Percentiles rank a stretch among this genome's conserved stretches.
Conservation (phyloP, 768 basidiomycete species). For the Mycena rosella region DNA sequence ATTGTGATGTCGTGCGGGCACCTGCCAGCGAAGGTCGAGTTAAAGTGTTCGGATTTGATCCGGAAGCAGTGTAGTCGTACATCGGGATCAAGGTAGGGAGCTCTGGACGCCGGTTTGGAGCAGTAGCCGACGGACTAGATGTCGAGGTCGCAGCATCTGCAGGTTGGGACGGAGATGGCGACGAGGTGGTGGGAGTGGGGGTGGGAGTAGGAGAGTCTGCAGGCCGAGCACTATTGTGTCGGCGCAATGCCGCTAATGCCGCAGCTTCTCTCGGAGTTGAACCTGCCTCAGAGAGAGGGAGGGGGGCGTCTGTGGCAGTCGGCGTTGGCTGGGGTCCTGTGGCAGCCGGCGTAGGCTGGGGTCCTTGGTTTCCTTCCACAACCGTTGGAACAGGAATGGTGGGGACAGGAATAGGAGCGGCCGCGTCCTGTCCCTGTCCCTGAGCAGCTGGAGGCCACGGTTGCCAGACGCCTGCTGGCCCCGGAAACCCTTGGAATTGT, state of each 20-base stretch:
- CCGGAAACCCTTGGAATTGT: slow-evolving; percentile 71
- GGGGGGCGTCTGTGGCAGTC: not conserved
- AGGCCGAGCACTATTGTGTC: slow-evolving; percentile 49
- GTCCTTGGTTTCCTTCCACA: slow-evolving; percentile 9
- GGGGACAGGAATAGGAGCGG: not conserved
- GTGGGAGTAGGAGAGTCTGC: slow-evolving; percentile 17
- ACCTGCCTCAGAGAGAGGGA: slow-evolving; percentile 14
- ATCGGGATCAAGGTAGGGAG: slow-evolving; percentile 50
- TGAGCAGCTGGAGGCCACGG: slow-evolving; percentile 65
- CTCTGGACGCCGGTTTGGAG: slow-evolving; percentile 23
- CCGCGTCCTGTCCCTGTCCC: slow-evolving; percentile 15
- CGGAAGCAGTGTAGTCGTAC: slow-evolving; percentile 42
- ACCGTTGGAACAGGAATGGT: slow-evolving; percentile 19
- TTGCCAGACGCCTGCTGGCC: slow-evolving; percentile 75
- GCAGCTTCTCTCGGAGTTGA: slow-evolving; percentile 66
- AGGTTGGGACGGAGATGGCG: slow-evolving; percentile 22
- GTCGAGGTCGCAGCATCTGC: not conserved
- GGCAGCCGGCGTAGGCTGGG: slow-evolving; percentile 6
- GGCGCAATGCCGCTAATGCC: slow-evolving; percentile 74
- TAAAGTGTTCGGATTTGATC: slow-evolving; percentile 8
- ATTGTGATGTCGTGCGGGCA: slow-evolving; percentile 13
- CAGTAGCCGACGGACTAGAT: slow-evolving; percentile 13
- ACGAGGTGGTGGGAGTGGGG: slow-evolving; percentile 18
- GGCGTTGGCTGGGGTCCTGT: slow-evolving; percentile 26
- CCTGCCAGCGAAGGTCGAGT: slow-evolving; percentile 23